These are phyloP conservation scores for Cladosporium sp. DNA, from an alignment of 2,329 filamentous ascomycete genomes.

Conservation along the genomic window DNA sequence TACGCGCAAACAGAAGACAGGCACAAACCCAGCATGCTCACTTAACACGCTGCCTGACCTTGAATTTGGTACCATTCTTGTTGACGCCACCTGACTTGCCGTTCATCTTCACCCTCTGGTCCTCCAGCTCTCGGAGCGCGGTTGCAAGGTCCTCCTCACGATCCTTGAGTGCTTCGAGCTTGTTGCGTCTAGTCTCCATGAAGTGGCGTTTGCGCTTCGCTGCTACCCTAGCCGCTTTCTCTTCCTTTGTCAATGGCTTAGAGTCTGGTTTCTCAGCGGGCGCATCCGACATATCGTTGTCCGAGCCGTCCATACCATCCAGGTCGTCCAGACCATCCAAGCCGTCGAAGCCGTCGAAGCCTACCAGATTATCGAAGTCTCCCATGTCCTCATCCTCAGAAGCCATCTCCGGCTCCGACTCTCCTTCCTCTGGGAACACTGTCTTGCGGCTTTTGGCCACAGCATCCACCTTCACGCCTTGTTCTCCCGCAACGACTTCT, in stretches of 20 bases:
- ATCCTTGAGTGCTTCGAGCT: conserved; percentile 50
- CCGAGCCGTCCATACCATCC: conserved; percentile 5
- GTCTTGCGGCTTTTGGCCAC: conserved; percentile 31
- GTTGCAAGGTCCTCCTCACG: conserved; percentile 52
- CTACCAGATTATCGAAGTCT: conserved; percentile 16
- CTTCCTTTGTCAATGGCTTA: conserved; percentile 25
- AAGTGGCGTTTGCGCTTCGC: conserved; percentile 48
- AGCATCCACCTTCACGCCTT: conserved; percentile 37
- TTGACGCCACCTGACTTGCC: conserved; percentile 58
- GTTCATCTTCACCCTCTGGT: conserved; percentile 59
- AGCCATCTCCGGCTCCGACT: conserved; percentile 22
- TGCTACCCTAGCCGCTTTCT: conserved; percentile 46
- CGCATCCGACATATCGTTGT: conserved; percentile 19
- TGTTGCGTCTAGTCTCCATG: conserved; percentile 45
- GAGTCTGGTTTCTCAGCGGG: conserved; percentile 7
- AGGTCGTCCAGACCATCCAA: conserved; percentile 17
- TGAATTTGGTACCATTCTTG: conserved; percentile 62
- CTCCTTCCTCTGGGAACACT: conserved; percentile 36
- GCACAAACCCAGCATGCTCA: conserved; percentile 25
- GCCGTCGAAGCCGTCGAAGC: conserved; percentile 23
- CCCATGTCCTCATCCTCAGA: conserved; percentile 15
- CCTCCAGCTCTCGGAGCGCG: conserved; percentile 54
- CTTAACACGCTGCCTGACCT: conserved; percentile 58
- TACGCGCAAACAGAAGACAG: background rate
- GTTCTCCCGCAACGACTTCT: conserved; percentile 29